phyloP scores from a whole-genome alignment of 2,329 filamentous ascomycete species.

The Cordyceps militaris region DNA sequence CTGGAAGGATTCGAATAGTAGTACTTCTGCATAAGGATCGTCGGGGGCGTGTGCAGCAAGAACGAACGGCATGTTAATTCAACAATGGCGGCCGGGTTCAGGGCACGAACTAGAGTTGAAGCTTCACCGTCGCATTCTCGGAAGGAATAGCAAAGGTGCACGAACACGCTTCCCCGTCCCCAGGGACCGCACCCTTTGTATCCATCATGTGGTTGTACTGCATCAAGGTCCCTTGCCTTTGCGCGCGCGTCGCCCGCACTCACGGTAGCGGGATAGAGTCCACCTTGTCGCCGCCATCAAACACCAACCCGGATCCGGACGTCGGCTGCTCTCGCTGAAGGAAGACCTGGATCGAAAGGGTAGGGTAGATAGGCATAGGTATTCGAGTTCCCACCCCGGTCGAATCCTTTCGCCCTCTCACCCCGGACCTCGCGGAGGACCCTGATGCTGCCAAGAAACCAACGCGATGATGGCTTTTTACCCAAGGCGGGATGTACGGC shows the following conservation, averaged over 20 bases:
- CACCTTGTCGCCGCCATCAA: neutral
- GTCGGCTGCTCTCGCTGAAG: neutral
- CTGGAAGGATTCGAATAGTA: neutral
- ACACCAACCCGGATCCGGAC: neutral
- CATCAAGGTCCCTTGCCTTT: neutral
- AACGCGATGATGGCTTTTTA: neutral
- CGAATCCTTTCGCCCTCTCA: neutral
- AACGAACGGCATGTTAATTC: neutral
- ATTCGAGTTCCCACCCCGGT: neutral
- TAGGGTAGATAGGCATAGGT: neutral
- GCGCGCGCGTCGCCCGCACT: neutral
- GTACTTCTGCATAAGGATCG: neutral
- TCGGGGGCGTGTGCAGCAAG: conserved; percentile 3
- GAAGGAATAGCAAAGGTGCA: neutral
- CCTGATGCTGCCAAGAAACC: neutral
- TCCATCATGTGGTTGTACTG: neutral
- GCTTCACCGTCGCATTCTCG: conserved; percentile 5
- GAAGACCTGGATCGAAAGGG: neutral
- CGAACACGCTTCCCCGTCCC: neutral
- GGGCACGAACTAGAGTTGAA: neutral
- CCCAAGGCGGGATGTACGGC: neutral
- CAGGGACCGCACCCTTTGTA: neutral
- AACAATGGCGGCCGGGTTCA: neutral
- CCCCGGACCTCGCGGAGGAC: neutral
- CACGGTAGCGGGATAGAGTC: neutral